Conservation (phyloP, 257 asterid genomes). For the Lavandula angustifolia region DNA sequence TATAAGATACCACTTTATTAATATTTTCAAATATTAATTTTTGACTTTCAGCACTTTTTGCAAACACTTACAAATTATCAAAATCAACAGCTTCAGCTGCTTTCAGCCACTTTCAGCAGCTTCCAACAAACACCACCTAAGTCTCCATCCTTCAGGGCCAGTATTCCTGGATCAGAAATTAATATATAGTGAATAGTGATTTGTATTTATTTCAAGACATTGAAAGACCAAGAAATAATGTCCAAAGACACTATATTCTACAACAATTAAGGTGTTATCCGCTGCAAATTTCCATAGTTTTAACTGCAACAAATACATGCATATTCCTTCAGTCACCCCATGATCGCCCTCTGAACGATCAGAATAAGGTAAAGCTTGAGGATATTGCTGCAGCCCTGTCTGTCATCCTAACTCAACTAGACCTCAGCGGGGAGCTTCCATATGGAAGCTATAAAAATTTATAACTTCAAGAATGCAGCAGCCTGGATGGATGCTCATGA, state of each 20-base stretch:
- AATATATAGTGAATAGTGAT: constrained; percentile 16
- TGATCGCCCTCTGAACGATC: neutral
- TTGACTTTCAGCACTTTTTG: too few relatives aligned
- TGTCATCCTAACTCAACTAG: constrained; percentile 17
- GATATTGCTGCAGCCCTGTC: constrained; percentile 11
- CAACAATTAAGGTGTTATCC: constrained; percentile 8
- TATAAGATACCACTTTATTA: too few relatives aligned
- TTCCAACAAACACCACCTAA: too few relatives aligned
- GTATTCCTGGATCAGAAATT: constrained; percentile 67
- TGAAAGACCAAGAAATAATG: constrained; percentile 19
- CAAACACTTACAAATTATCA: too few relatives aligned
- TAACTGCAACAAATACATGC: constrained; percentile 7
- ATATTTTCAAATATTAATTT: too few relatives aligned
- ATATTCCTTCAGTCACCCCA: neutral
- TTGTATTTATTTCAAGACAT: constrained; percentile 21
- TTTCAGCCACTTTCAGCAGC: too few relatives aligned
- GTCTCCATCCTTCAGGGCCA: constrained; percentile 98
- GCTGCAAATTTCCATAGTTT: constrained; percentile 12
- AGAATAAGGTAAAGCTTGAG: too few relatives aligned
- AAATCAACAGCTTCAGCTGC: too few relatives aligned
- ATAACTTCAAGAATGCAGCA: constrained; percentile 10
- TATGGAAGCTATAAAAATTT: constrained; percentile 18
- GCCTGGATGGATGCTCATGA: neutral
- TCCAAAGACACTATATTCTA: constrained; percentile 28
- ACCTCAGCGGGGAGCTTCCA: constrained; percentile 11